Base-by-base conservation (phyloP, 176 grass and related monocot species). In the Metroxylon sagu region DNA sequence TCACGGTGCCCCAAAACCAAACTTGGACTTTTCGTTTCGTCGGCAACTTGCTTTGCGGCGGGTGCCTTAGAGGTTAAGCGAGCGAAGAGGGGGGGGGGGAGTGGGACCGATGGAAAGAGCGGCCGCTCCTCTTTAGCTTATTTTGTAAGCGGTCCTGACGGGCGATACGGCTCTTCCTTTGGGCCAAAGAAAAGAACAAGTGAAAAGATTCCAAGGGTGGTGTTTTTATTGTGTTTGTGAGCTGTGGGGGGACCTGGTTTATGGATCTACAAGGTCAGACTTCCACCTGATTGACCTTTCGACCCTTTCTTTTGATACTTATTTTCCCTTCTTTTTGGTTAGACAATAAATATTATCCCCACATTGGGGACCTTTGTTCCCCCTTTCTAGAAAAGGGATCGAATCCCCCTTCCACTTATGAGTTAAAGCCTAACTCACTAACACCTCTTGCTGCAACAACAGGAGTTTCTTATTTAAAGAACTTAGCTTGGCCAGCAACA, bases 241-340 rank as follows among this genome's bases (percentile, higher is more conserved):
- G 70, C n/a, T 48, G 65, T 82, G 75, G 57, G 79, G 79, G 76
- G 68, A 27, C 19, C 52, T 50, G 29, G 10, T 26, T 70, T 71
- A 51, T 71, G 76, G 67, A 65, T 64, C 63, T 62, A 75, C 71
- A 79, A 73, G 84, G 84, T 93, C 84, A 87, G 84, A 79, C 56
- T 79, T 81, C 80, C 89, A 93, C 74, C 73, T 72, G 65, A 48
- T 76, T 78, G 88, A 84, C 77, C 66, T 87, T 71, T 87, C 62
- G 81, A 74, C 27, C 70, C 3, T 25, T 18, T 26, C 62, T 69
- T 73, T 59, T 68, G 35, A 6, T 35, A 49, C n/a, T 19, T 49
- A 50, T 62, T 69, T 8, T 62, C 39, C 16, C 31, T 29, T 16
- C 4, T 49, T 57, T 18, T n/a, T 50, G 30, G 67, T 54, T 85